phyloP scores from a whole-genome alignment of 2,329 filamentous ascomycete genomes.

The Nemania abortiva region DNA sequence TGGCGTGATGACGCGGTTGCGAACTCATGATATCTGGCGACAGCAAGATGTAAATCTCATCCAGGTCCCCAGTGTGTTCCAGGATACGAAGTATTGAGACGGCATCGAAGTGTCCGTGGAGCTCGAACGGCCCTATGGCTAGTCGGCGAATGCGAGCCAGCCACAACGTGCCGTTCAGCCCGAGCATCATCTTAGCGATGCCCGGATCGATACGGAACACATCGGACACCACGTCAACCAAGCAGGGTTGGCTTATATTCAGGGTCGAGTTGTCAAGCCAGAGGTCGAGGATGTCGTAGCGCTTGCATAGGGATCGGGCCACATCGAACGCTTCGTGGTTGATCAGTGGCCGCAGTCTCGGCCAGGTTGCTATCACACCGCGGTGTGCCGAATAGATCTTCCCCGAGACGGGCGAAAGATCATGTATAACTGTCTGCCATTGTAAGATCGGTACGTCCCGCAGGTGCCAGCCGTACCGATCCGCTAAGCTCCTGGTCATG shows the following conservation, averaged over 20 bases:
- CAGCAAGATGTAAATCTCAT: slow-evolving; percentile 36
- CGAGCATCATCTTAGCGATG: slow-evolving; percentile 33
- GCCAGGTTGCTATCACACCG: slow-evolving; percentile 25
- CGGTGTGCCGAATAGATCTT: slow-evolving; percentile 26
- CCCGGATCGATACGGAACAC: slow-evolving; percentile 34
- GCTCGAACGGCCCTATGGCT: slow-evolving; percentile 33
- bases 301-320: slow-evolving; percentile 18
- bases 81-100: slow-evolving; percentile 26
- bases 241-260: slow-evolving; percentile 33
- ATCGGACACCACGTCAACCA: slow-evolving; percentile 30
- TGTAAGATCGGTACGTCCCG: slow-evolving; percentile 26
- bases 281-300: slow-evolving; percentile 32
- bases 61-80: slow-evolving; percentile 28
- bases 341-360: slow-evolving; percentile 34
- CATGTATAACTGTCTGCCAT: slow-evolving; percentile 33
- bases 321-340: slow-evolving; percentile 35
- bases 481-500: slow-evolving; percentile 30
- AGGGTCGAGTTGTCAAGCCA: slow-evolving; percentile 36
- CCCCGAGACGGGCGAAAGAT: slow-evolving; percentile 28
- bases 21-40: slow-evolving; percentile 19
- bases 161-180: slow-evolving; percentile 21
- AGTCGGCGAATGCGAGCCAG: slow-evolving; percentile 32
- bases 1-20: not conserved
- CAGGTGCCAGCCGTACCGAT: slow-evolving; percentile 27
- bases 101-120: slow-evolving; percentile 6